These are phyloP conservation scores for Ceriops tagal DNA, from an alignment of 345 rosid genomes.

Conservation along the genomic window DNA sequence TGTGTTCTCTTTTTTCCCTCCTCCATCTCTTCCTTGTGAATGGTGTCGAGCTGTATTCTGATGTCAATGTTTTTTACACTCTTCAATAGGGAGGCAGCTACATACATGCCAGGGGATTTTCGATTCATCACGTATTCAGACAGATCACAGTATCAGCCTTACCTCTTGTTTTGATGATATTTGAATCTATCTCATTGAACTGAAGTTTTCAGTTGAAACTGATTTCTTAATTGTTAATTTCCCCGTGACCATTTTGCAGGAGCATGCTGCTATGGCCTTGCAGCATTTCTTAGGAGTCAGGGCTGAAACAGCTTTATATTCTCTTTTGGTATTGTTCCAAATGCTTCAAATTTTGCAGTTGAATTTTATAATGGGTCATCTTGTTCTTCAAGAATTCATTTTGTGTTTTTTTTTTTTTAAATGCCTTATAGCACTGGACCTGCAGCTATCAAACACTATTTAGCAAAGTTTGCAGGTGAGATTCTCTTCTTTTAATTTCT, in stretches of 20 bases:
- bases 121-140: slow-evolving; percentile 62
- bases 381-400: no score
- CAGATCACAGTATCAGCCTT: slow-evolving; percentile 57
- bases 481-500: slow-evolving; percentile 9
- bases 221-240: slow-evolving; percentile 1
- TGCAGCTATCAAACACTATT: slow-evolving; percentile 74
- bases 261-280: slow-evolving; percentile 71
- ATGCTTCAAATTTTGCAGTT: slow-evolving; percentile 3
- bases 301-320: slow-evolving; percentile 55
- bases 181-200: not conserved
- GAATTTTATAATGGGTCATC: not conserved
- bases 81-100: slow-evolving; percentile 75
- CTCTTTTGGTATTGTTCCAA: slow-evolving; percentile 55
- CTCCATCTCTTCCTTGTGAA: not conserved
- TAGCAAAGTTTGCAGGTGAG: slow-evolving; percentile 68
- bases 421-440: slow-evolving; percentile 58
- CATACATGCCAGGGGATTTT: slow-evolving; percentile 71
- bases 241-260: slow-evolving; percentile 36
- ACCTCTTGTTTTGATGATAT: not conserved
- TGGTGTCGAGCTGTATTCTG: not conserved
- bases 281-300: slow-evolving; percentile 65
- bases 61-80: slow-evolving; percentile 11
- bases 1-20: not conserved
- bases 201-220: slow-evolving; percentile 15
- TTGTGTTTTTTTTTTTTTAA: slow-evolving; percentile 9